Conservation (phyloP, 1,284 basidiomycete genomes). For the Microbotryomycetes sp. region DNA sequence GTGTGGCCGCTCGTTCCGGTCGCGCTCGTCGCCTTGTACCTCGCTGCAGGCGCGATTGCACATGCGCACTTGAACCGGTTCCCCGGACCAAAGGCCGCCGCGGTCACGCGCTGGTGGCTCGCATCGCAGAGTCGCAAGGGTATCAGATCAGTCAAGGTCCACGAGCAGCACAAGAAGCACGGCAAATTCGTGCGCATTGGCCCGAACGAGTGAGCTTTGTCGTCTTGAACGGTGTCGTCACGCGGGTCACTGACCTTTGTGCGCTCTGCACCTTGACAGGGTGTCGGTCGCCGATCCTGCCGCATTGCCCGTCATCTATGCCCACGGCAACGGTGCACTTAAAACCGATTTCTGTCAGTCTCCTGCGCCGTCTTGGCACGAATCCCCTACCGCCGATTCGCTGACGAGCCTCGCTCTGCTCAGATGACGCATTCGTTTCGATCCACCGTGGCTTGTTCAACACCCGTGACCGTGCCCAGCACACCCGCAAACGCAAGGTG, state of each 20-base stretch:
- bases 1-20: background rate
- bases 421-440: slow-evolving; percentile 29
- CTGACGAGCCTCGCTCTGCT: background rate
- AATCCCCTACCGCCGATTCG: background rate
- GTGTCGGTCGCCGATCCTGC: slow-evolving; percentile 71
- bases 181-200: slow-evolving; percentile 78
- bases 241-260: background rate
- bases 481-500: slow-evolving; percentile 48
- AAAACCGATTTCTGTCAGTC: slow-evolving; percentile 30
- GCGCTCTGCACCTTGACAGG: slow-evolving; percentile 44
- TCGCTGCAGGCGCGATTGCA: slow-evolving; percentile 20
- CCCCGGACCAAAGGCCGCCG: slow-evolving; percentile 68
- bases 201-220: slow-evolving; percentile 49
- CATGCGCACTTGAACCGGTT: slow-evolving; percentile 35
- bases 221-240: background rate
- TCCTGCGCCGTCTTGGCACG: background rate
- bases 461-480: slow-evolving; percentile 70
- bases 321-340: slow-evolving; percentile 29
- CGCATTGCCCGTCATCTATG: slow-evolving; percentile 61
- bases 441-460: slow-evolving; percentile 52
- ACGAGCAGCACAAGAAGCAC: slow-evolving; percentile 65
- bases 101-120: slow-evolving; percentile 70
- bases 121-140: slow-evolving; percentile 58
- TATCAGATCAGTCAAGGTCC: slow-evolving; percentile 66
- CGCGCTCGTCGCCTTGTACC: slow-evolving; percentile 20